Conservation (phyloP, 331 rosid genomes). For the Stylosanthes scabra region DNA sequence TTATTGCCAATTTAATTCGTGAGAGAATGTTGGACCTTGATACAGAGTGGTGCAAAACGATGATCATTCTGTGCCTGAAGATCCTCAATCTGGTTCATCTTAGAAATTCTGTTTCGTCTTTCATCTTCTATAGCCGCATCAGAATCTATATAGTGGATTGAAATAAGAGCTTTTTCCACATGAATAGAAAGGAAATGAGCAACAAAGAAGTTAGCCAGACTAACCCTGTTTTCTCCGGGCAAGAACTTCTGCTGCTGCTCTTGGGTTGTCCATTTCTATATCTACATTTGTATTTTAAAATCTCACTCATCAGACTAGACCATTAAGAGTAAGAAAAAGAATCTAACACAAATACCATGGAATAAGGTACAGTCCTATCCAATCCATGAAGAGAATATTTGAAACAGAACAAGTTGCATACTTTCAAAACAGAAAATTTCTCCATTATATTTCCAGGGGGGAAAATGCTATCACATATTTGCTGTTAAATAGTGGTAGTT, state of each 20-base stretch:
- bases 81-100: constrained; percentile 89
- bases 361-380: too few species aligned
- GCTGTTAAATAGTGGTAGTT: background rate
- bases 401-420: background rate
- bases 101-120: constrained; percentile 67
- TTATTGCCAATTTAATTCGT: constrained; percentile 3
- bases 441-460: background rate
- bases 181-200: constrained; percentile 35
- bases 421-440: background rate
- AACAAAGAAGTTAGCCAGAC: constrained; percentile 39
- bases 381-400: too few species aligned
- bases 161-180: constrained; percentile 38
- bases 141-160: constrained; percentile 52
- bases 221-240: constrained; percentile 73
- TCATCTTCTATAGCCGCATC: constrained; percentile 62
- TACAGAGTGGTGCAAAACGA: constrained; percentile 81
- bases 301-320: constrained; percentile 40
- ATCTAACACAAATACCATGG: too few species aligned
- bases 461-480: background rate
- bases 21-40: constrained; percentile 71
- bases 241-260: constrained; percentile 76
- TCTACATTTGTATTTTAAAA: constrained; percentile 66
- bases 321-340: background rate
- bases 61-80: constrained; percentile 72
- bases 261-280: constrained; percentile 77